Base-by-base conservation (phyloP, 768 basidiomycete genomes). In the Tulasnella sp. region DNA sequence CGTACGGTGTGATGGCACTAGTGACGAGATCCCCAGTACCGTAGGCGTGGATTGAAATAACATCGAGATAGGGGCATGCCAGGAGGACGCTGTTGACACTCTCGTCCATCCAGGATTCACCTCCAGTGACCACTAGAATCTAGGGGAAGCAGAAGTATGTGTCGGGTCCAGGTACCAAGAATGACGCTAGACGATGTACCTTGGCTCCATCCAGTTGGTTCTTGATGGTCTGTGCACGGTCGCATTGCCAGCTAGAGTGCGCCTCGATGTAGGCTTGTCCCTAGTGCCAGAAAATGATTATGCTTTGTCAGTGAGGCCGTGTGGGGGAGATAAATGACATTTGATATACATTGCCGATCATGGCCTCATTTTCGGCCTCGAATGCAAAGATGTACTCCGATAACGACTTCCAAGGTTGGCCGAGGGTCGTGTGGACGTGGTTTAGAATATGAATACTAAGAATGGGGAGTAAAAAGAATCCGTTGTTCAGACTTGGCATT, bases 341-440 rank as follows among this genome's bases (percentile, higher is more conserved):
- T 11, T 4, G 29, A 19, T 48, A 25, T 41, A 65, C 65, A 53
- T 66, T 62, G 19, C 68, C 67, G 38, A 70, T 71, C 69, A 70
- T 67, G 1, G 67, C 66, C 38, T 73, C 72, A 48, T 73, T 73
- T 63, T 73, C 69, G 9, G 72, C 71, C 65, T 73, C 71, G 56
- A 70, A 70, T 1, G 66, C 73, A 53, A 73, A 72, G 57, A 74
- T 73, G 60, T 74, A 69, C 21, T 69, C 67, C 44, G 54, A 66
- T 3, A 74, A 65, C 49, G 72, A 67, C 59, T 70, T 72, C 74
- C 74, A 73, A 2, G 73, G 71, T 54, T 66, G 65, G 1, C 67
- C 69, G 21, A 75, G 66, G 15, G 69, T 67, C 11, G 65, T 62
- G 63, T 74, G 72, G 51, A 68, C 67, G 62, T 75, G 73, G 62